A percentile compares a stretch with the other conserved stretches of the same genome.
Evolutionary conservation across 2,329 filamentous ascomycete species (phyloP).

Genomic region (Exophiala spinifera): DNA sequence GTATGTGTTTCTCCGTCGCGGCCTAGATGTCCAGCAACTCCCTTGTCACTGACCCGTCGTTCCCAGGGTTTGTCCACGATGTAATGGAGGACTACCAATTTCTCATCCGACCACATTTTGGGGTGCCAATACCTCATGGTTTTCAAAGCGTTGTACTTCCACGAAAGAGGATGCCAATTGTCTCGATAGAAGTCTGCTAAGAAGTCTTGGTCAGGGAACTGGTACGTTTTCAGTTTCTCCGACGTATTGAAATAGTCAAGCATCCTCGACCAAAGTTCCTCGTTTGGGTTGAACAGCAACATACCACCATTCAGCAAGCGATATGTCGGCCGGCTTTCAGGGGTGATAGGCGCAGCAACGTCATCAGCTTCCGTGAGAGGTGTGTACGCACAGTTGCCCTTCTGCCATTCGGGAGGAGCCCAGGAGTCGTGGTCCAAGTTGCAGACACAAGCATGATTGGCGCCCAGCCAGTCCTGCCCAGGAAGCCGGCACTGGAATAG

Average conservation of each 20-base stretch:
- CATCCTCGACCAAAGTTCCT: conserved; percentile 41
- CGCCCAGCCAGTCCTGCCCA: conserved; percentile 42
- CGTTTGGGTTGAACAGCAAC: conserved; percentile 49
- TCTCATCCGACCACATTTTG: conserved; percentile 50
- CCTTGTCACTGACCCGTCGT: conserved; percentile 40
- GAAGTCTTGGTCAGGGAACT: conserved; percentile 56
- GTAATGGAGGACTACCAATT: conserved; percentile 51
- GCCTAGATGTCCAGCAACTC: conserved; percentile 48
- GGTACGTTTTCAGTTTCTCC: conserved; percentile 41
- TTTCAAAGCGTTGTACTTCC: conserved; percentile 54
- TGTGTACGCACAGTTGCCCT: conserved; percentile 50
- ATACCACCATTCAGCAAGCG: conserved; percentile 52
- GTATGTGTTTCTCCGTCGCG: conserved; percentile 51
- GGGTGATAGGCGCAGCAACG: conserved; percentile 24
- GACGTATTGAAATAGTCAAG: conserved; percentile 41
- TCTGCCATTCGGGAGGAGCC: conserved; percentile 50
- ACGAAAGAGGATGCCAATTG: conserved; percentile 45
- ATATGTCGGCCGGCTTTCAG: conserved; percentile 37
- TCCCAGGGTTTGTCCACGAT: conserved; percentile 58
- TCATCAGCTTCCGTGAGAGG: conserved; percentile 38
- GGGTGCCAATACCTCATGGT: conserved; percentile 54
- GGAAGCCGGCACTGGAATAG: conserved; percentile 45
- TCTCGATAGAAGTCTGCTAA: conserved; percentile 48
- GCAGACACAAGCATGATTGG: conserved; percentile 53
- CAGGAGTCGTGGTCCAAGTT: conserved; percentile 51